phyloP scores from a whole-genome alignment of 768 basidiomycete species.

The Lactarius hengduanensis region DNA sequence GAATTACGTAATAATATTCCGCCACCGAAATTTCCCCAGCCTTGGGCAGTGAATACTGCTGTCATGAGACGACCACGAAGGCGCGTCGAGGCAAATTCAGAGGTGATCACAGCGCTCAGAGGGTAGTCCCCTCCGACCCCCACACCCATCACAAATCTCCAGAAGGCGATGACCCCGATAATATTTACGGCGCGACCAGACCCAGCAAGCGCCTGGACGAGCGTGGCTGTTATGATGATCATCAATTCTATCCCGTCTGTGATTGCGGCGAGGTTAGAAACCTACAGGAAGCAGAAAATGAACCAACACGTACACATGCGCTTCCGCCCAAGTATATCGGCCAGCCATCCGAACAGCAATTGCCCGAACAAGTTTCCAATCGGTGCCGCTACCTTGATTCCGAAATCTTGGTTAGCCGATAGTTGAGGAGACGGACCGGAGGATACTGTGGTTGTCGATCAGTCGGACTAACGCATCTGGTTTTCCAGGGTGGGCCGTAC shows the following conservation, averaged over 20 bases:
- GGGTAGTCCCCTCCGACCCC: conserved; percentile 92
- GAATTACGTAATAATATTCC: conserved; percentile 26
- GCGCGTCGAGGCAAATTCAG: conserved; percentile 79
- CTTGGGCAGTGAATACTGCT: conserved; percentile 81
- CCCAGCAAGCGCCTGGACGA: conserved; percentile 80
- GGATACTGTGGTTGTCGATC: neutral
- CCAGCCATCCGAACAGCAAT: conserved; percentile 45
- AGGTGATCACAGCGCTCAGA: conserved; percentile 79
- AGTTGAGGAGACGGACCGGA: neutral
- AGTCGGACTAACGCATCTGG: neutral
- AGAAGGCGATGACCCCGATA: conserved; percentile 72
- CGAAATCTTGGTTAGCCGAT: conserved; percentile 34
- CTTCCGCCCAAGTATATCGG: conserved; percentile 44
- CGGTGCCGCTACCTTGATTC: conserved; percentile 44
- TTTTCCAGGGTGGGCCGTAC: neutral
- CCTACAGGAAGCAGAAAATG: conserved; percentile 31
- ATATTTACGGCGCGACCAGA: conserved; percentile 64
- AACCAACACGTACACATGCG: conserved; percentile 53
- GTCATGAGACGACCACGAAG: conserved; percentile 86
- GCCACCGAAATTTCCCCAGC: conserved; percentile 82
- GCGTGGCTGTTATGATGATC: conserved; percentile 77
- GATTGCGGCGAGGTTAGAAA: neutral
- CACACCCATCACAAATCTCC: conserved; percentile 81
- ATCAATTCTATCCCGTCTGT: conserved; percentile 70
- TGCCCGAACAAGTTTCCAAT: conserved; percentile 44